These are phyloP conservation scores for Boletus coccyginus DNA, from an alignment of 768 basidiomycete species.

Conservation along the genomic window DNA sequence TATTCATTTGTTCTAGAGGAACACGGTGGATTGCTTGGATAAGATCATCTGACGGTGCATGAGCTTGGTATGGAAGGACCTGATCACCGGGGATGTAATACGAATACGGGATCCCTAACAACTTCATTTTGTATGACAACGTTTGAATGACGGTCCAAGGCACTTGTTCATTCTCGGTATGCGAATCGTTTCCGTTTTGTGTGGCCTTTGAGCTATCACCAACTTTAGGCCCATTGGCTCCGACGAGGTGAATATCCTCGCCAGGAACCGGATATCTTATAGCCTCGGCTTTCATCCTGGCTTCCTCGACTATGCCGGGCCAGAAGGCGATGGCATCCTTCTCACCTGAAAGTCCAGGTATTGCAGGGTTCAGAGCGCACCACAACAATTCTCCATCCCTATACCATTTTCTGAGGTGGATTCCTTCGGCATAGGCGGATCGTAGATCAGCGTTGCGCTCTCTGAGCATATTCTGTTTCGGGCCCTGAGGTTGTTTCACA, in stretches of 20 bases:
- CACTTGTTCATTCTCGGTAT: conserved; percentile 20
- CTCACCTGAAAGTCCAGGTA: conserved; percentile 38
- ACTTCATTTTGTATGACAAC: conserved; percentile 63
- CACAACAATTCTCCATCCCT: conserved; percentile 71
- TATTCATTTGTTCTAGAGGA: conserved; percentile 43
- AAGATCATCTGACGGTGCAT: conserved; percentile 52
- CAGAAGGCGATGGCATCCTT: conserved; percentile 60
- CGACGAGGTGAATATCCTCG: not conserved
- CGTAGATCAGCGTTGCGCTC: conserved; percentile 67
- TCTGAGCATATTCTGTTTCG: conserved; percentile 50
- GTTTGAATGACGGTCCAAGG: conserved; percentile 63
- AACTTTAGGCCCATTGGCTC: conserved; percentile 9
- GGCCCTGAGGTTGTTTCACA: conserved; percentile 32
- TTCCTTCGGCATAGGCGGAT: conserved; percentile 47
- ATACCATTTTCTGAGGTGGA: conserved; percentile 56
- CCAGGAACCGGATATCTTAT: conserved; percentile 27
- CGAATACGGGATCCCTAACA: conserved; percentile 55
- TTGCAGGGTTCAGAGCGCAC: conserved; percentile 55
- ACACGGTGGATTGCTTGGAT: conserved; percentile 47
- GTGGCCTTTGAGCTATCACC: not conserved
- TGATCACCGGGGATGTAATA: conserved; percentile 50
- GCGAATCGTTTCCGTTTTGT: conserved; percentile 11
- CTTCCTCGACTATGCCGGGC: conserved; percentile 68
- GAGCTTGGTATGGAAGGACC: conserved; percentile 75
- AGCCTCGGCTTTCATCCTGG: conserved; percentile 46